Evolutionary conservation across 148 eudicot genomes (phyloP), one percentile per base, ranked within the genome.

Genomic region (Vaccinium myrtillus): DNA sequence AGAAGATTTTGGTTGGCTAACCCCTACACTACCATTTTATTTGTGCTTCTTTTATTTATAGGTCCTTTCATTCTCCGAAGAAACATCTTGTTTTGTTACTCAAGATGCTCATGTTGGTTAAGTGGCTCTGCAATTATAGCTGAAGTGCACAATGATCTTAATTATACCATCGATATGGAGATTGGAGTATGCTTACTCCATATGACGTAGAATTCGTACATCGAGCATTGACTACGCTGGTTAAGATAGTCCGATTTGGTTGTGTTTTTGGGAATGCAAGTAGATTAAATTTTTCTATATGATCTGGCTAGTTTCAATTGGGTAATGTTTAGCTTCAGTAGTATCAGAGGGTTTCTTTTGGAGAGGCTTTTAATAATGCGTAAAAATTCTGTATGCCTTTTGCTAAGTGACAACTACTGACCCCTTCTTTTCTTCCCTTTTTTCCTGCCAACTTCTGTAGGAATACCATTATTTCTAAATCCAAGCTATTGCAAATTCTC

Each of bases 401-500:
- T 82, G 2, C 6, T n/a, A 67, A 9, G 18, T 43, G 36, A 56
- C 59, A 7, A 15, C 46, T 53, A 36, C 77, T 71, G 9, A 53
- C 18, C 19, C n/a, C 23, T 2, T 86, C 25, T 54, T 58, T 70
- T 48, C 43, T 69, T 48, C 46, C 15, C 54, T 79, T 10, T 36
- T 43, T 32, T 55, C 59, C 50, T 46, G n/a, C 83, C 69, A 25
- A 59, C 51, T 15, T 82, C n/a, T 85, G 84, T 76, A 95, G 98
- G 98, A 87, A 86, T 77, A 4, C 56, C 11, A 85, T 86, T 75
- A 89, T 95, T 73, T 83, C 82, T 27, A 89, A 85, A 79, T 90
- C 91, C 70, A 90, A 87, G 87, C 78, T 93, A 67, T 81, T 91
- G 75, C 90, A 86, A 86, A 53, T 83, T 23, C 79, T 90, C 75